These are phyloP conservation scores for Coemansia sp. DNA, from an alignment of 192 early-diverging fungal genomes.

Conservation along the genomic window DNA sequence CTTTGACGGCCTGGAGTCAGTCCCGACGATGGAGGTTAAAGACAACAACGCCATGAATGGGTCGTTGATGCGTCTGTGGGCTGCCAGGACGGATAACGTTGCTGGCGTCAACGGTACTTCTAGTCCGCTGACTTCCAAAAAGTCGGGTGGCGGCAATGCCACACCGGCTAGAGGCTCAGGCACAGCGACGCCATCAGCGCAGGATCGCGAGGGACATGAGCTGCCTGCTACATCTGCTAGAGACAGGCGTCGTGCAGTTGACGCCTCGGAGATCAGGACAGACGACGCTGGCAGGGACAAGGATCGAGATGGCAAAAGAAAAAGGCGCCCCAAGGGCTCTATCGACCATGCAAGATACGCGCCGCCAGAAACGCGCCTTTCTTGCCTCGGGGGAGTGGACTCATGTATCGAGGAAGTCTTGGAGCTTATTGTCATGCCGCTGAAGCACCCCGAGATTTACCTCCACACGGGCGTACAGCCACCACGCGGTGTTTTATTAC, in stretches of 20 bases:
- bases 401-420: conserved; percentile 86
- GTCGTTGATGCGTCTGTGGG: conserved; percentile 49
- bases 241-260: conserved; percentile 8
- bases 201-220: background rate
- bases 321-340: conserved; percentile 19
- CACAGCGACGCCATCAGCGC: conserved; percentile 1
- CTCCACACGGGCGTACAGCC: conserved; percentile 91
- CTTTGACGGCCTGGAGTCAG: conserved; percentile 34
- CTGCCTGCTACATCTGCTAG: background rate
- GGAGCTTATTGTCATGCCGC: conserved; percentile 90
- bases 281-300: conserved; percentile 8
- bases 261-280: background rate
- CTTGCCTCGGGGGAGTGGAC: conserved; percentile 92
- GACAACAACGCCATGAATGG: conserved; percentile 49
- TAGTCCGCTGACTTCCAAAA: background rate
- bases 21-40: conserved; percentile 47
- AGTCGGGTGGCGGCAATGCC: background rate
- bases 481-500: conserved; percentile 90
- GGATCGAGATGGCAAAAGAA: conserved; percentile 21
- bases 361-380: conserved; percentile 63
- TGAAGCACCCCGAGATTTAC: conserved; percentile 93
- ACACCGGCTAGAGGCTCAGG: background rate
- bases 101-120: background rate
- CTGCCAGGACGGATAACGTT: conserved; percentile 16
- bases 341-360: conserved; percentile 15